Evolutionary conservation across 1,139 yeast species (phyloP).

Genomic region (Suhomyces kunorum): DNA sequence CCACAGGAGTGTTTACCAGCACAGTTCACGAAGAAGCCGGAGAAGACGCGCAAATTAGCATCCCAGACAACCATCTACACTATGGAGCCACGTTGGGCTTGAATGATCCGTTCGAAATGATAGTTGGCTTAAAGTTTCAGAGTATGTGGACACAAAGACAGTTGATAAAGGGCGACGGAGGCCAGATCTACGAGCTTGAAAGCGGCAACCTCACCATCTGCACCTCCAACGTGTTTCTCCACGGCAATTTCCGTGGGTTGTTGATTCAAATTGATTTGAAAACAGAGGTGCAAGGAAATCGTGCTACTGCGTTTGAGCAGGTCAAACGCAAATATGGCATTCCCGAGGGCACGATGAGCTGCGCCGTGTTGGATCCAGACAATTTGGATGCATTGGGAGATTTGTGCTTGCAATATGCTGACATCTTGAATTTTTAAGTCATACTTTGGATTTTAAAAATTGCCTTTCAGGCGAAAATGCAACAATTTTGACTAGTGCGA

Average conservation of each 20-base stretch:
- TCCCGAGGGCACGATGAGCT: constrained; percentile 43
- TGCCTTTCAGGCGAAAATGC: too few relatives aligned
- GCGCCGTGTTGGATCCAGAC: constrained; percentile 32
- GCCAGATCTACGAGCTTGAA: constrained; percentile 57
- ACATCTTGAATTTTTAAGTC: constrained; percentile 41
- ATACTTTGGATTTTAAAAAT: too few relatives aligned
- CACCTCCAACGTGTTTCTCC: constrained; percentile 70
- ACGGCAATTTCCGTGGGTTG: constrained; percentile 73
- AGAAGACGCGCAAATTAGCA: constrained; percentile 24
- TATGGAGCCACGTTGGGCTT: constrained; percentile 51
- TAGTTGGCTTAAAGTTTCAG: constrained; percentile 59
- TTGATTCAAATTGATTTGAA: constrained; percentile 55
- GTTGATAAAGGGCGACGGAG: constrained; percentile 77
- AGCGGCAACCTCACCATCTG: constrained; percentile 51
- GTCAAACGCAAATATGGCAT: constrained; percentile 41
- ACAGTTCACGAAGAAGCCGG: constrained; percentile 39
- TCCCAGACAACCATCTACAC: constrained; percentile 42
- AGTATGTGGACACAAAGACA: constrained; percentile 75
- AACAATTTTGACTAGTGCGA: too few relatives aligned
- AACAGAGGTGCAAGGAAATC: constrained; percentile 11
- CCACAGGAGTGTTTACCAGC: constrained; percentile 47
- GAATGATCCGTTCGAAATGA: constrained; percentile 50
- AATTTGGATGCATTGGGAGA: constrained; percentile 42
- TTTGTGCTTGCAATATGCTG: constrained; percentile 49
- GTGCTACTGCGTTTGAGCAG: constrained; percentile 23